Evolutionary conservation across 2,329 filamentous ascomycete genomes (phyloP), one percentile per base, ranked within the genome.

Genomic region (Penicillium olsonii): DNA sequence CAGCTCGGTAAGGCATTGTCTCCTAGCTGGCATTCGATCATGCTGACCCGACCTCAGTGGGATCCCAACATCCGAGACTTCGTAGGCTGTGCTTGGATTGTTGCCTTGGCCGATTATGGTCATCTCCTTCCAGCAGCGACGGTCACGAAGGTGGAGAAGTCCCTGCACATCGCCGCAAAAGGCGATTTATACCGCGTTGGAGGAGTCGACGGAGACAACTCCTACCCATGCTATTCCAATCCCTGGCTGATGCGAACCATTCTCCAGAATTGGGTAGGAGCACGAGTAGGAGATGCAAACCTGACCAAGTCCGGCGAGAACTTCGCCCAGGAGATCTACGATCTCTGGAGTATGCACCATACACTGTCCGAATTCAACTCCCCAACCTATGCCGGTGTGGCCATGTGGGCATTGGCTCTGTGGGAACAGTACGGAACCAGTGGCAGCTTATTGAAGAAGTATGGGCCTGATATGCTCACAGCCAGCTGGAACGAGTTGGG

Each of bases 331-430:
- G 74, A 82, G 8, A 73, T 85, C 35, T 71, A 85, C 7, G 72
- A 79, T 24, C 72, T 87, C 0, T 87, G 85, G 55, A 71, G 78
- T 51, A 70, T 73, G 5, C 74, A 77, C 45, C 69, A 79, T 52
- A 85, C 83, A 0, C 72, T 87, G 1, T 83, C 80, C 2, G 83
- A 85, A 56, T 85, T 84, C 65, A 84, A 84, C 57, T 79, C 77
- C 0, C 79, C 80, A 4, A 87, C 84, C 0, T 87, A 87, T 57
- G 80, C 81, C 0, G 84, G 84, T 0, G 80, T 87, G 0, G 83
- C 80, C 0, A 68, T 87, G 2, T 83, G 75, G 40, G 83, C 80
- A 0, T 68, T 87, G 5, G 77, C 79, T 2, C 65, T 85, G 0
- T 84, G 81, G 78, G 76, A 76, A 11, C 84, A 84, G 53, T 87